Evolutionary conservation across 495 filamentous ascomycete genomes (phyloP).

Genomic region (Tuber umbilicatum): DNA sequence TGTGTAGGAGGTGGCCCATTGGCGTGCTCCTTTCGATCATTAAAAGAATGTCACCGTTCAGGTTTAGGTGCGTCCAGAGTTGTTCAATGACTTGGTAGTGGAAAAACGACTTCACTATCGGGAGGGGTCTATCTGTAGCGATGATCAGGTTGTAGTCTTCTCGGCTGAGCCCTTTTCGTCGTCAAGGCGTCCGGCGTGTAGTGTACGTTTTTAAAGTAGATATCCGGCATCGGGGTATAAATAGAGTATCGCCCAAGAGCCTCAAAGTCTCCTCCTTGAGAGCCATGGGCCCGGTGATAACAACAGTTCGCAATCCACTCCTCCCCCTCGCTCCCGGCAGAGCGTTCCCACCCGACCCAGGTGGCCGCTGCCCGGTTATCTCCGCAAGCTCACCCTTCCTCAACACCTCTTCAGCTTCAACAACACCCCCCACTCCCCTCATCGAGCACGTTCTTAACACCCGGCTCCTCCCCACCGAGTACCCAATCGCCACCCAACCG

Average conservation of each 20-base stretch:
- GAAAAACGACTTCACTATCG: no score
- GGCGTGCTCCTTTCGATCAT: slow-evolving; percentile 87
- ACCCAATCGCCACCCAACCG: no score
- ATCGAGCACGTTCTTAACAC: slow-evolving; percentile 68
- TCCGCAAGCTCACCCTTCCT: slow-evolving; percentile 49
- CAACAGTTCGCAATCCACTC: slow-evolving; percentile 47
- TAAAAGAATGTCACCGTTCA: slow-evolving; percentile 77
- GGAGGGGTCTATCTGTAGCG: no score
- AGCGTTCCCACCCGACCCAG: slow-evolving; percentile 13
- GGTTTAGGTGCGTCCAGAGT: slow-evolving; percentile 74
- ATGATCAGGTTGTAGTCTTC: no score
- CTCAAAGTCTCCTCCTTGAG: slow-evolving; percentile 64
- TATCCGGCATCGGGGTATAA: no score
- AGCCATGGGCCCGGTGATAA: slow-evolving; percentile 52
- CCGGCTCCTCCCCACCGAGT: slow-evolving; percentile 49
- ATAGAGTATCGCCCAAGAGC: slow-evolving; percentile 50
- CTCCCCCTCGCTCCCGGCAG: background rate
- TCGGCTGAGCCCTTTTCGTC: no score
- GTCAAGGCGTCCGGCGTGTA: no score
- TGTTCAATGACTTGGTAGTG: slow-evolving; percentile 57
- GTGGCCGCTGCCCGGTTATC: background rate
- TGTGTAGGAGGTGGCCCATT: slow-evolving; percentile 73
- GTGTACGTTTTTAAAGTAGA: no score
- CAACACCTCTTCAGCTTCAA: slow-evolving; percentile 70
- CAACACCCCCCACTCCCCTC: slow-evolving; percentile 74